Conservation (phyloP, 495 filamentous ascomycete genomes). For the Rhypophila decipiens region DNA sequence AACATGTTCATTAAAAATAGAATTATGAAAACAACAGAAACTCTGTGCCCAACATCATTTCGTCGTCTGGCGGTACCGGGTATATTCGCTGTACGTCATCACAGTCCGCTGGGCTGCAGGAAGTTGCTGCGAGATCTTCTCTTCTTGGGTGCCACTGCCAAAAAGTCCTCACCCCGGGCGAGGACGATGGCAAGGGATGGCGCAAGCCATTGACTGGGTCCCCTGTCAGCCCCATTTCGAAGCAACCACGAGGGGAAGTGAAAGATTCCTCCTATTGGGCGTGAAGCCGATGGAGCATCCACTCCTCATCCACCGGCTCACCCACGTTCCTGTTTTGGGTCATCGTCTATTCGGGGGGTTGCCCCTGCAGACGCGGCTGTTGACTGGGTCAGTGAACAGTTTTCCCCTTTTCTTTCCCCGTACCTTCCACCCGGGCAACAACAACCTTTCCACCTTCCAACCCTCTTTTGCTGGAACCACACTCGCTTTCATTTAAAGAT, state of each 20-base stretch:
- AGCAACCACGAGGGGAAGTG: neutral
- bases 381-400: neutral
- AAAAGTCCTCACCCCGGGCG: too few relatives aligned
- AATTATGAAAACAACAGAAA: too few relatives aligned
- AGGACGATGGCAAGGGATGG: too few relatives aligned
- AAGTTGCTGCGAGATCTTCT: too few relatives aligned
- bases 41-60: too few relatives aligned
- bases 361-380: constrained; percentile 1
- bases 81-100: too few relatives aligned
- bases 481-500: constrained; percentile 6
- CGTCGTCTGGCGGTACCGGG: too few relatives aligned
- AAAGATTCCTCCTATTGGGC: neutral
- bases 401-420: neutral
- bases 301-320: neutral
- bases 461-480: neutral
- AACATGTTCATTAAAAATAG: too few relatives aligned
- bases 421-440: neutral
- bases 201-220: neutral
- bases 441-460: neutral
- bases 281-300: neutral
- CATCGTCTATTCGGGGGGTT: neutral
- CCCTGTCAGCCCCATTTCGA: neutral
- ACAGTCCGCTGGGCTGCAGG: too few relatives aligned
- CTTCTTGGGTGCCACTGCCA: too few relatives aligned
- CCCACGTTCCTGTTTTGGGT: neutral